These are phyloP conservation scores for Lipomyces lipofer DNA, from an alignment of 805 yeast species.

Conservation along the genomic window DNA sequence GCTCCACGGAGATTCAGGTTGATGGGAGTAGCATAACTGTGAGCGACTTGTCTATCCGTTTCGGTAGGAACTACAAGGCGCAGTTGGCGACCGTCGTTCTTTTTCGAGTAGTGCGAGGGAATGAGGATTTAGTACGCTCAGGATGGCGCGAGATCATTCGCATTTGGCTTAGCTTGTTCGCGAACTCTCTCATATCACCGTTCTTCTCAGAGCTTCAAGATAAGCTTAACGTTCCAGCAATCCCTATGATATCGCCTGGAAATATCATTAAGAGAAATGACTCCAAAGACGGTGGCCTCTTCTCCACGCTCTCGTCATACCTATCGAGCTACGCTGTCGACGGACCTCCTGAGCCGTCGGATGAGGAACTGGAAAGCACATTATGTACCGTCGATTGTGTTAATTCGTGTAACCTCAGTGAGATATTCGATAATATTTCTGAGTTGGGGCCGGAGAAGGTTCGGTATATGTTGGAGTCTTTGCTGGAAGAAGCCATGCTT, in stretches of 20 bases:
- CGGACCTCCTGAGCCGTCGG: constrained; percentile 88
- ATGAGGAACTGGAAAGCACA: constrained; percentile 87
- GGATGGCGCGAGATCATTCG: constrained; percentile 65
- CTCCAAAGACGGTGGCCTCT: constrained; percentile 71
- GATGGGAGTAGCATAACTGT: constrained; percentile 63
- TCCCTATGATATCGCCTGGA: constrained; percentile 67
- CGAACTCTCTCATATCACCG: constrained; percentile 63
- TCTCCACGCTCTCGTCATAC: constrained; percentile 89
- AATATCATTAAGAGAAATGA: constrained; percentile 60
- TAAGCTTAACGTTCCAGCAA: constrained; percentile 50
- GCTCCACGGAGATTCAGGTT: constrained; percentile 46
- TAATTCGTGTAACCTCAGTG: constrained; percentile 61
- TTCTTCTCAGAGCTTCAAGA: constrained; percentile 56
- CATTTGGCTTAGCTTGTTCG: constrained; percentile 64
- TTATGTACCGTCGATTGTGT: constrained; percentile 81
- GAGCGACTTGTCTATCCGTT: constrained; percentile 74
- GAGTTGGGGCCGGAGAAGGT: constrained; percentile 33
- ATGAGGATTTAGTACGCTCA: constrained; percentile 48
- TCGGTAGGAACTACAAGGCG: constrained; percentile 89
- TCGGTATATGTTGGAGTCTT: constrained; percentile 14
- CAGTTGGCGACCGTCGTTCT: constrained; percentile 85
- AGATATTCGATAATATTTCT: constrained; percentile 55
- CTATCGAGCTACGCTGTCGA: constrained; percentile 77
- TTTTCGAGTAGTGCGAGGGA: constrained; percentile 70
- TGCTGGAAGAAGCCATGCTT: constrained; percentile 24